Evolutionary conservation across 1,284 basidiomycete genomes (phyloP).

Genomic region (Pascua guehoae): DNA sequence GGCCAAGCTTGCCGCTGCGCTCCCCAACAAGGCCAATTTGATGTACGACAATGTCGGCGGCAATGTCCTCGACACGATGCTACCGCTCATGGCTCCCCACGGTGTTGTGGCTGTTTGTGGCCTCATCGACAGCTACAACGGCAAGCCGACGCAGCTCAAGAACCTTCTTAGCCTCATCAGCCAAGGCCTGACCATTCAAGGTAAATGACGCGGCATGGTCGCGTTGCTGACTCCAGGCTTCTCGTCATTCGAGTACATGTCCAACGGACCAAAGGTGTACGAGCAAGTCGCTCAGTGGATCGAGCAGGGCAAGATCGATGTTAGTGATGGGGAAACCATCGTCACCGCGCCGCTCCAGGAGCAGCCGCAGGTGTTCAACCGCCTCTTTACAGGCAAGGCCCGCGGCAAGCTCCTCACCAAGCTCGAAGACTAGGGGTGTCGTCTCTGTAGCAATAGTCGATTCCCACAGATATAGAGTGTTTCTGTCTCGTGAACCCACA

Average conservation of each 20-base stretch:
- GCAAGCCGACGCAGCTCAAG: conserved; percentile 10
- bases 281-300: conserved; percentile 13
- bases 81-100: conserved; percentile 44
- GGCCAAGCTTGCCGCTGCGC: conserved; percentile 7
- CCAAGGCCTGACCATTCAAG: conserved; percentile 46
- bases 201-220: conserved; percentile 1
- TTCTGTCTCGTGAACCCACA: no score
- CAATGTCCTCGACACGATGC: conserved; percentile 42
- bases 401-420: conserved; percentile 32
- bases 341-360: conserved; percentile 25
- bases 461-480: no score
- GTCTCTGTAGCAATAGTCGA: no score
- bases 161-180: conserved; percentile 37
- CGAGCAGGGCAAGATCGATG: conserved; percentile 11
- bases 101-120: conserved; percentile 50
- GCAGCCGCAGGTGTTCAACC: conserved; percentile 25
- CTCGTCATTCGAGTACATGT: conserved; percentile 42
- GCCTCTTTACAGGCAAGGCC: conserved; percentile 26
- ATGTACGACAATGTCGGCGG: conserved; percentile 52
- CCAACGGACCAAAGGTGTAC: conserved; percentile 7
- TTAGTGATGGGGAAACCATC: conserved; percentile 10
- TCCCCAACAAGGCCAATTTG: conserved; percentile 23
- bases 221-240: conserved; percentile 25
- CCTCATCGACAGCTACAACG: conserved; percentile 14
- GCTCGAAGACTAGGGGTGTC: conserved; percentile 3